Base-by-base conservation (phyloP, 1,284 basidiomycete species). In the Coniophora puteana region DNA sequence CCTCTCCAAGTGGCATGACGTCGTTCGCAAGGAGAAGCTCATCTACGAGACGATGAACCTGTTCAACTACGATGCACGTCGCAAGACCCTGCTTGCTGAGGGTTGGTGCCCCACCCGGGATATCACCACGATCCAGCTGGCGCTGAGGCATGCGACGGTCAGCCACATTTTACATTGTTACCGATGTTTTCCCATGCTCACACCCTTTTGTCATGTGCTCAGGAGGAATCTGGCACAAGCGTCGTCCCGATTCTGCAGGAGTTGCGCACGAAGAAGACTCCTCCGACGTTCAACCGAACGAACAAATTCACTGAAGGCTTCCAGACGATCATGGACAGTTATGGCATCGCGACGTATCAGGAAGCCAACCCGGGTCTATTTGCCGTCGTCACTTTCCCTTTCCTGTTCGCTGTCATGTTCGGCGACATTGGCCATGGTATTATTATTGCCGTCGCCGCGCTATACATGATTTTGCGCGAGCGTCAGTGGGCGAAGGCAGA, bases 401-500 rank as follows among this genome's bases (percentile, higher is more conserved):
- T 99, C 81, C 69, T 99, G 54, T 99, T 99, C 56, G 95, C 94
- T 10, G 91, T 98, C 69, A 99, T 99, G 95, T 99, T 99, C 62
- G 96, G 95, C 58, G 95, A 99, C 65, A 89, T 99, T 59, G 96
- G 96, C 8, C 95, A 99, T 66, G 96, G 93, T 31, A 70, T 83
- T 47, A 83, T 99, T 59, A 88, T 93, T 57, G 76, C 89, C 52
- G 57, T 79, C 26, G 78, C 85, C 17, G 94, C 91, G 2, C 50
- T 84, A 6, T 79, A 77, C 47, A 93, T 99, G 92, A 91, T 96
- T 58, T 42, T 87, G 43, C 76, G 79, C 33, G 96, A 99, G 69
- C 81, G 77, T 60, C 84, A 80, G 61, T 75, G 94, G 57, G 82
- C 76, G 13, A 89, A 85, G 61, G 69, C 69, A 24, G 80, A 86